Evolutionary conservation across 441 rosid species (phyloP), one percentile per base, ranked within the genome.

Genomic region (Biscutella laevigata): DNA sequence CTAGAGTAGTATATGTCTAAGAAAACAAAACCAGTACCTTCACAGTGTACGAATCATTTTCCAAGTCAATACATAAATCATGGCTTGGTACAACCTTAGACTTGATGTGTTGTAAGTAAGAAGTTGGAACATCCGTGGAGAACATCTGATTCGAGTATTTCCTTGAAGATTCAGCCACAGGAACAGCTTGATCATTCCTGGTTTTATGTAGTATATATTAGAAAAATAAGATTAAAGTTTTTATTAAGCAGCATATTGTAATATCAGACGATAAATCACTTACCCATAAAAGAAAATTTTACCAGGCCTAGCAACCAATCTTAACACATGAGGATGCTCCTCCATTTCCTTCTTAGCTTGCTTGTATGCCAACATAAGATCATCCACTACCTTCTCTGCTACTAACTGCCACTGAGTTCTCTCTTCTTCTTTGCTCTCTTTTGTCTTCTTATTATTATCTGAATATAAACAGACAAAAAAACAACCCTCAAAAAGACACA

Each of bases 281-380:
- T 66, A 77, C 88, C 74, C 59, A 13, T 36, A 61, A 41, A 81
- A 71, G 45, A 52, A 27, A 38, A 69, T 33, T 53, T 71, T 77
- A 35, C 91, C 83, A 59, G 78, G 60, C 58, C 82, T 66, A 59
- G 82, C 88, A 29, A 75, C 74, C 46, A 76, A 27, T 63, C 50
- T 5, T 47, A 77, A 77, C 44, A 46, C 52, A 14, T 40, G 44
- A 5, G 60, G 50, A 36, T 37, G 3, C 46, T 20, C 45, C 8
- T 49, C 42, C 59, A 55, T 61, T 55, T 64, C 60, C 21, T 59
- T 54, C 69, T 42, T 78, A 43, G 73, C 52, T 27, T 1, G 47
- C 49, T 67, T 62, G 27, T 61, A 79, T 35, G 82, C 71, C 47
- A 71, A 59, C 25, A 81, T 17, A 38, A 84, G 59, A 62, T 76